Evolutionary conservation across 306 rosid genomes (phyloP).

Genomic region (Fragaria iinumae): DNA sequence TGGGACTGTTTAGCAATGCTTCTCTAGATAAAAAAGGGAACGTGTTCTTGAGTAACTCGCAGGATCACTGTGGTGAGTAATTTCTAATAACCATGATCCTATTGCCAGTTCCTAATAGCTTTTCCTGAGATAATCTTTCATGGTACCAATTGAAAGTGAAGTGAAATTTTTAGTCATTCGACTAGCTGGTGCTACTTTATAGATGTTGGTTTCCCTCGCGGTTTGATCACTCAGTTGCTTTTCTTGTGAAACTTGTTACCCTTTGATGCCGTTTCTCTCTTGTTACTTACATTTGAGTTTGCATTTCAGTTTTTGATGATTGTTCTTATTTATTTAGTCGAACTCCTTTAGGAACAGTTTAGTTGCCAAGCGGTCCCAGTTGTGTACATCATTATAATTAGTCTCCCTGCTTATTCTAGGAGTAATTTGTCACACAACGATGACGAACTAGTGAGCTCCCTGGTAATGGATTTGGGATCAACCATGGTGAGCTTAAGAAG

Average conservation of each 20-base stretch:
- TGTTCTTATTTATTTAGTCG: not conserved
- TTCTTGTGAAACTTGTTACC: not conserved
- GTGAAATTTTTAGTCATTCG: not conserved
- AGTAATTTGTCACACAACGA: slow-evolving; percentile 23
- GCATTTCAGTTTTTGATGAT: not conserved
- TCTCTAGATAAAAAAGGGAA: not conserved
- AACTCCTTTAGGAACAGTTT: not conserved
- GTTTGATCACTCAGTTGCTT: not conserved
- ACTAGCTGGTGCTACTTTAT: not conserved
- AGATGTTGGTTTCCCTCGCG: not conserved
- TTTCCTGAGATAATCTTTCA: not conserved
- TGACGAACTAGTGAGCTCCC: slow-evolving; percentile 11
- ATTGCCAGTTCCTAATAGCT: not conserved
- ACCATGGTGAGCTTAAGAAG: slow-evolving; percentile 93
- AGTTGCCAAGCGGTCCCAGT: not conserved
- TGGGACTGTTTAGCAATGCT: slow-evolving; percentile 23
- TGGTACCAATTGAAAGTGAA: not conserved
- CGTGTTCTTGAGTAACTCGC: not conserved
- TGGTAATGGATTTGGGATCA: slow-evolving; percentile 25
- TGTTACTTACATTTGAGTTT: not conserved
- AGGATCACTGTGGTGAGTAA: not conserved
- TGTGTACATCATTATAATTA: slow-evolving; percentile 22
- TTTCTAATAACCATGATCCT: not conserved
- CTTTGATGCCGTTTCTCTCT: not conserved
- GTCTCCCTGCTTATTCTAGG: slow-evolving; percentile 20